These are phyloP conservation scores for Daldinia loculata DNA, from an alignment of 495 filamentous ascomycete species.

Conservation along the genomic window DNA sequence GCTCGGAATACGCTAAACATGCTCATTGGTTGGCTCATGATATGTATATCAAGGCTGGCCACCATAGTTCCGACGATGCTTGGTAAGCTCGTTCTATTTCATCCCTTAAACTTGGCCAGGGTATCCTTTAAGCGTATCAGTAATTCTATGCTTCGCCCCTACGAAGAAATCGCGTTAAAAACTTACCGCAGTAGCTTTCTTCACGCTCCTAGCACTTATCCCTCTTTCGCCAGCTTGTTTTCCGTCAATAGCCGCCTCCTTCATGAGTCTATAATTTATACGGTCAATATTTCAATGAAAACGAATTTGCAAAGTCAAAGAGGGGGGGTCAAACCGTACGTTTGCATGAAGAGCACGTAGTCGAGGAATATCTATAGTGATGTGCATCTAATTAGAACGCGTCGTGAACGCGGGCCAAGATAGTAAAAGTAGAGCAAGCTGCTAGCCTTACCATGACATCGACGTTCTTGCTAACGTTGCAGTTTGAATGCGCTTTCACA, in stretches of 20 bases:
- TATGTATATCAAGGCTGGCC: not conserved
- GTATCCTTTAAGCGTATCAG: constrained; percentile 61
- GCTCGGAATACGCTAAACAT: not conserved
- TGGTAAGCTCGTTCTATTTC: constrained; percentile 32
- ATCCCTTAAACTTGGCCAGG: constrained; percentile 81
- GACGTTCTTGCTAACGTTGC: constrained; percentile 81
- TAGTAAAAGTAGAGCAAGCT: not conserved
- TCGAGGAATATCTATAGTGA: constrained; percentile 79
- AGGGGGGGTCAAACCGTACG: constrained; percentile 55
- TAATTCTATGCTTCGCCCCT: not conserved
- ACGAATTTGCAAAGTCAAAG: not conserved
- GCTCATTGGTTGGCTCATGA: not conserved
- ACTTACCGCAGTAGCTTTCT: constrained; percentile 78
- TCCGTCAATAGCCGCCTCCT: constrained; percentile 79
- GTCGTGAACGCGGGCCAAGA: constrained; percentile 26
- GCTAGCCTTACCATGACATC: constrained; percentile 77
- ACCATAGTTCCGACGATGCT: not conserved
- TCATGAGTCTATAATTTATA: constrained; percentile 70
- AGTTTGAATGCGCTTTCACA: constrained; percentile 86
- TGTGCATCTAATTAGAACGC: constrained; percentile 19
- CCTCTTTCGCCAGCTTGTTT: constrained; percentile 77
- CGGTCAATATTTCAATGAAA: constrained; percentile 13
- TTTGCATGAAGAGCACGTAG: constrained; percentile 89
- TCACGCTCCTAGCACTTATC: constrained; percentile 76
- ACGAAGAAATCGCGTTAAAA: constrained; percentile 1